phyloP scores from a whole-genome alignment of 2,329 filamentous ascomycete genomes.

The Clarireedia paspali region DNA sequence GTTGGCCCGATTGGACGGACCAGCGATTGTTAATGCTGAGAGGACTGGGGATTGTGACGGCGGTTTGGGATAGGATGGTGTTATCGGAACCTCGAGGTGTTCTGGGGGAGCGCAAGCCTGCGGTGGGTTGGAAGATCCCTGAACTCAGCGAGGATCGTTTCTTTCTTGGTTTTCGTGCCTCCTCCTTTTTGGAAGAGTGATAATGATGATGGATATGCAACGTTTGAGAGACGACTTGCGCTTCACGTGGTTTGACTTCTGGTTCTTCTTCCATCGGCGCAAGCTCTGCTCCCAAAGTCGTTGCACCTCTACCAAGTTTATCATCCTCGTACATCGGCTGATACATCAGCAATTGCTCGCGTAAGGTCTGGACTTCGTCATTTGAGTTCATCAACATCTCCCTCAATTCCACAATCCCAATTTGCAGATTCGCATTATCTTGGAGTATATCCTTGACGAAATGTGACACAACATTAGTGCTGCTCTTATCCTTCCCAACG shows the following conservation, averaged over 20 bases:
- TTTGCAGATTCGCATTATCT: constrained; percentile 89
- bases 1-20: constrained; percentile 53
- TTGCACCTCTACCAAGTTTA: constrained; percentile 29
- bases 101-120: constrained; percentile 34
- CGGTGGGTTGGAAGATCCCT: constrained; percentile 51
- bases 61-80: constrained; percentile 34
- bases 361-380: constrained; percentile 80
- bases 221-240: constrained; percentile 52
- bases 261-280: constrained; percentile 37
- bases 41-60: constrained; percentile 45
- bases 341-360: constrained; percentile 74
- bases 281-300: constrained; percentile 66
- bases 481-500: constrained; percentile 41
- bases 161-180: constrained; percentile 60
- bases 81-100: constrained; percentile 27
- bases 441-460: constrained; percentile 94
- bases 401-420: constrained; percentile 82
- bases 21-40: constrained; percentile 48
- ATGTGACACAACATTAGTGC: constrained; percentile 74
- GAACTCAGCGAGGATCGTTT: constrained; percentile 59
- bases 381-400: constrained; percentile 89
- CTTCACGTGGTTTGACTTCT: constrained; percentile 12
- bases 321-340: constrained; percentile 52
- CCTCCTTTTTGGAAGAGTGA: constrained; percentile 59
- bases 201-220: constrained; percentile 95